phyloP scores from a whole-genome alignment of 495 filamentous ascomycete genomes.

The Aspergillus conjunctus region DNA sequence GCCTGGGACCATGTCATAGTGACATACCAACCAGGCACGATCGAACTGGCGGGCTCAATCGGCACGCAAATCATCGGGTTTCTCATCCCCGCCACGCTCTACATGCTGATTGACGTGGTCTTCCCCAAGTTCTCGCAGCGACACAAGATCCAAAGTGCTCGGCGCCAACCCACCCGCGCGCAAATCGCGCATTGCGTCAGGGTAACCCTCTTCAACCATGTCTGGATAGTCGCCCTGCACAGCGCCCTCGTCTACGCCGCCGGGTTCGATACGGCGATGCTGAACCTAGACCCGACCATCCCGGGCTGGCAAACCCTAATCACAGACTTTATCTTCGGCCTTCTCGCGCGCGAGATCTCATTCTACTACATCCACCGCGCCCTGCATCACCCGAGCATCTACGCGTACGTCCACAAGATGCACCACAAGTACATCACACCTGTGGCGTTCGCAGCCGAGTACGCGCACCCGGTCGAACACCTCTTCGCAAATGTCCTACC shows the following conservation, averaged over 20 bases:
- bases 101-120: constrained; percentile 36
- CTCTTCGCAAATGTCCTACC: constrained; percentile 48
- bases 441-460: constrained; percentile 52
- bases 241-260: constrained; percentile 28
- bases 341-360: constrained; percentile 45
- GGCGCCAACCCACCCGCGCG: constrained; percentile 40
- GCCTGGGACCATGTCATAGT: constrained; percentile 6
- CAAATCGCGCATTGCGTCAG: constrained; percentile 42
- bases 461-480: constrained; percentile 54
- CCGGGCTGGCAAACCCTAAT: neutral
- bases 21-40: constrained; percentile 13
- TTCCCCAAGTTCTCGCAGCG: constrained; percentile 43
- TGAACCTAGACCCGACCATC: neutral
- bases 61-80: constrained; percentile 45
- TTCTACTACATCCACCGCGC: constrained; percentile 55
- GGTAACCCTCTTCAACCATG: constrained; percentile 41
- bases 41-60: constrained; percentile 43
- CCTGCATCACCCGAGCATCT: constrained; percentile 49
- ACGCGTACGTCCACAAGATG: constrained; percentile 47
- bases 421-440: constrained; percentile 56
- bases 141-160: constrained; percentile 51
- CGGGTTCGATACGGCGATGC: neutral
- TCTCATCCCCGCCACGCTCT: constrained; percentile 43
- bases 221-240: constrained; percentile 30
- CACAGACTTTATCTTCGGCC: constrained; percentile 39